These are phyloP conservation scores for Xylaria polymorpha DNA, from an alignment of 2,329 filamentous ascomycete species.

Conservation along the genomic window DNA sequence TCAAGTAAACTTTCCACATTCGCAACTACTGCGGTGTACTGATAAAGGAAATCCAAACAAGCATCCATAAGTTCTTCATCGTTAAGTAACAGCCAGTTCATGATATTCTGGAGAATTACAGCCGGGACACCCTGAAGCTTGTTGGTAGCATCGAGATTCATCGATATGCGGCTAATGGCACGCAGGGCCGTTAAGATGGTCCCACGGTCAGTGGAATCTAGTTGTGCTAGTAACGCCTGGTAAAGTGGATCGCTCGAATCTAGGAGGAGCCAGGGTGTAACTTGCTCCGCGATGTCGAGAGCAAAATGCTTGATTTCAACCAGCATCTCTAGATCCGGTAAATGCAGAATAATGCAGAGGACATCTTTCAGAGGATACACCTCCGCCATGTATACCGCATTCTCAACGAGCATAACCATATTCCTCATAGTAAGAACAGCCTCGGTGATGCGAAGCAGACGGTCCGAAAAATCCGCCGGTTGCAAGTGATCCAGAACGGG, in stretches of 20 bases:
- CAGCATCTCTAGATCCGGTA: constrained; percentile 77
- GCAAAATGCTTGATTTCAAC: constrained; percentile 91
- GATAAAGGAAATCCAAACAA: constrained; percentile 93
- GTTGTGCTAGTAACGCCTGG: constrained; percentile 72
- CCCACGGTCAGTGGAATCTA: constrained; percentile 80
- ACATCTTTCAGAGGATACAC: constrained; percentile 82
- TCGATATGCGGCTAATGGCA: constrained; percentile 86
- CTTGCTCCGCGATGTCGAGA: constrained; percentile 89
- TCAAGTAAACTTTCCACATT: constrained; percentile 82
- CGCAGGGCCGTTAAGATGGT: constrained; percentile 83
- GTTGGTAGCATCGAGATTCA: constrained; percentile 84
- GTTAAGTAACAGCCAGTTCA: constrained; percentile 80
- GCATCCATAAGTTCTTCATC: constrained; percentile 92
- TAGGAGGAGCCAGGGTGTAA: constrained; percentile 83
- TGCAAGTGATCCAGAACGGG: constrained; percentile 76
- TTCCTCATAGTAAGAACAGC: constrained; percentile 90
- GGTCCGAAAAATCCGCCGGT: constrained; percentile 75
- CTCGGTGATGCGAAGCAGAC: constrained; percentile 82
- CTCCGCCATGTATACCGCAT: constrained; percentile 82
- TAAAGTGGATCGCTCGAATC: constrained; percentile 82
- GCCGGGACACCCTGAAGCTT: constrained; percentile 77
- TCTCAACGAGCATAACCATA: constrained; percentile 94
- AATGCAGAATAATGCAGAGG: constrained; percentile 81
- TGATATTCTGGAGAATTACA: constrained; percentile 73
- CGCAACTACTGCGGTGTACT: constrained; percentile 86